Evolutionary conservation across 1,284 basidiomycete species (phyloP).

Genomic region (Cryptococcus neoformans): DNA sequence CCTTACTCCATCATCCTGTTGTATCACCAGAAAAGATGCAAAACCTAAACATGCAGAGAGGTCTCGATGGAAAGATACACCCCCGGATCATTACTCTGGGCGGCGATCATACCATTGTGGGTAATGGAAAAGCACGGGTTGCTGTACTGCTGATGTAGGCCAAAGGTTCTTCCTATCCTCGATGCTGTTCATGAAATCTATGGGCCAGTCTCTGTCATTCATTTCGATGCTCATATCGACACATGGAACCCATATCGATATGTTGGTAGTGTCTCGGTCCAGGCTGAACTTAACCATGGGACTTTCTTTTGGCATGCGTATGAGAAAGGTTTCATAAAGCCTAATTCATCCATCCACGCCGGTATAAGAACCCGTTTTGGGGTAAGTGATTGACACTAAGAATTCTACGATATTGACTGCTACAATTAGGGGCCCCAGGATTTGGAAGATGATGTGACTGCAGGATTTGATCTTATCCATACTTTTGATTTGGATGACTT

Average conservation of each 20-base stretch:
- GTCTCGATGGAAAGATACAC: constrained; percentile 42
- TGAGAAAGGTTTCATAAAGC: constrained; percentile 47
- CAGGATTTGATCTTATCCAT: constrained; percentile 49
- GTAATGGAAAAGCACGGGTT: neutral
- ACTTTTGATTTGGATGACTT: constrained; percentile 51
- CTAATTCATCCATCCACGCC: constrained; percentile 60
- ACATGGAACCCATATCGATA: constrained; percentile 49
- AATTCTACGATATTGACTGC: neutral
- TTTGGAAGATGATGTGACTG: constrained; percentile 44
- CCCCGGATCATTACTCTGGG: constrained; percentile 50
- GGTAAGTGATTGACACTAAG: constrained; percentile 13
- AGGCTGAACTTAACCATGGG: constrained; percentile 34
- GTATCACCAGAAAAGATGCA: constrained; percentile 19
- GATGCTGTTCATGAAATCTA: constrained; percentile 46
- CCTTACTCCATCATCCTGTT: constrained; percentile 26
- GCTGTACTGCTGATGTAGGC: neutral
- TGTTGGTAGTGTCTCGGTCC: constrained; percentile 26
- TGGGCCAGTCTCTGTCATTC: constrained; percentile 29
- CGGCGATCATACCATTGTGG: constrained; percentile 50
- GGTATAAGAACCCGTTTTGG: constrained; percentile 43
- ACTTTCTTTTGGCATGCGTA: constrained; percentile 51
- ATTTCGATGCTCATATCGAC: constrained; percentile 52
- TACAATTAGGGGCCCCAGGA: constrained; percentile 12
- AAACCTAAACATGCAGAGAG: constrained; percentile 23
- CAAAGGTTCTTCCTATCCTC: constrained; percentile 51